phyloP scores from a whole-genome alignment of 73 alveolate species.

The Loxodes magnus region DNA sequence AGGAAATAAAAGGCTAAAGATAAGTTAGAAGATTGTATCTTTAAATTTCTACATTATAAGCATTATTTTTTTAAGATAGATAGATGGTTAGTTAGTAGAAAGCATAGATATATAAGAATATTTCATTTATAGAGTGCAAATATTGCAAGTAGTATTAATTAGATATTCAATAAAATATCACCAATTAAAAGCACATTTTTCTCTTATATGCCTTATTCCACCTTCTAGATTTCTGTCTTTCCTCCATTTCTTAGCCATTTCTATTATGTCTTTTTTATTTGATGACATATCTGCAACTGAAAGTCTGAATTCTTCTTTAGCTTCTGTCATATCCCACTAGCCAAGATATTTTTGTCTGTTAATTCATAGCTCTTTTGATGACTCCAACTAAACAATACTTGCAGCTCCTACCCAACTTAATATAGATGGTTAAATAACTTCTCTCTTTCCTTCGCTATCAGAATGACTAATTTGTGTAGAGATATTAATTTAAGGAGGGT shows the following conservation, averaged over 20 bases:
- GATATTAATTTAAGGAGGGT: no score
- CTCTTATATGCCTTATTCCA: constrained; percentile 66
- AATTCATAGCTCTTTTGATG: constrained; percentile 77
- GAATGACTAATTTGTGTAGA: constrained; percentile 11
- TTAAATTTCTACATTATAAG: no score
- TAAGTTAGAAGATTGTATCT: no score
- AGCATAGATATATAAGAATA: no score
- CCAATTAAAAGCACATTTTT: constrained; percentile 61
- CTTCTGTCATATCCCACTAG: constrained; percentile 33
- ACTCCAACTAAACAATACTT: constrained; percentile 68
- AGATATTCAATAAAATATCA: constrained; percentile 15
- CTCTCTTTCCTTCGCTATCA: constrained; percentile 25
- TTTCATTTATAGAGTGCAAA: no score
- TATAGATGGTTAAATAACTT: constrained; percentile 51
- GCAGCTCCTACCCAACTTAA: constrained; percentile 82
- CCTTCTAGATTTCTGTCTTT: constrained; percentile 69
- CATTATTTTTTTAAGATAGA: no score
- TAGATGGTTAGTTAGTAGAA: no score
- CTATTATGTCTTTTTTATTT: constrained; percentile 22
- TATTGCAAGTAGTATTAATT: no score
- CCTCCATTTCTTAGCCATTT: constrained; percentile 48
- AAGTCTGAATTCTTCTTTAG: constrained; percentile 24
- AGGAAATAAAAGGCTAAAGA: no score
- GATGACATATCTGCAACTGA: constrained; percentile 10
- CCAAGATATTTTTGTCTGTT: constrained; percentile 75